Evolutionary conservation across 2,329 filamentous ascomycete genomes (phyloP).

Genomic region (Alternaria longipes): DNA sequence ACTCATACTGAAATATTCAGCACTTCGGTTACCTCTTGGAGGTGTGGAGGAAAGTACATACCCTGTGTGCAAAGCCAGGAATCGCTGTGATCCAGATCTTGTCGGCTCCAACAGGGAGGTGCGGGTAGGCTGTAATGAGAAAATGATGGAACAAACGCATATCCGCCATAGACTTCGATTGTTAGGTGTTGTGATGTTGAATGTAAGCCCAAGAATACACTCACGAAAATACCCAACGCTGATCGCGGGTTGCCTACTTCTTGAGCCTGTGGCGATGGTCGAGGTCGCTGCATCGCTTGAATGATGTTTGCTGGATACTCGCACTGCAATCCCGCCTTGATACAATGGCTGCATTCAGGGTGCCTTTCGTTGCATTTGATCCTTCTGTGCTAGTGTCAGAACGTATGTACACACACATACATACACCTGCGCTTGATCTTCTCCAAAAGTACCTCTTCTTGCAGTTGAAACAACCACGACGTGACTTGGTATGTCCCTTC

Average conservation of each 20-base stretch:
- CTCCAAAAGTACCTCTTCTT: conserved; percentile 52
- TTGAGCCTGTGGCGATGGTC: conserved; percentile 34
- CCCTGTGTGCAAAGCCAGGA: conserved; percentile 72
- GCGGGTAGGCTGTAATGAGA: conserved; percentile 68
- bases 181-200: conserved; percentile 23
- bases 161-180: conserved; percentile 58
- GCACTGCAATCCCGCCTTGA: conserved; percentile 69
- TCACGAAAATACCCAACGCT: conserved; percentile 46
- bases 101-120: conserved; percentile 72
- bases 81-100: conserved; percentile 73
- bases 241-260: conserved; percentile 42
- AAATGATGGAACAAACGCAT: conserved; percentile 77
- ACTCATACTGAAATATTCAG: conserved; percentile 63
- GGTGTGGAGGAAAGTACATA: conserved; percentile 47
- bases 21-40: not conserved
- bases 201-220: conserved; percentile 24
- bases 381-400: conserved; percentile 56
- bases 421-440: not conserved
- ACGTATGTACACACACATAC: not conserved
- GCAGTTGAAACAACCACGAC: conserved; percentile 73
- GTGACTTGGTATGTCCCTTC: conserved; percentile 72
- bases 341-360: conserved; percentile 70
- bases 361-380: conserved; percentile 76
- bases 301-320: conserved; percentile 65
- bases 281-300: conserved; percentile 36